Evolutionary conservation across 495 filamentous ascomycete species (phyloP).

Genomic region (Terfezia boudieri): DNA sequence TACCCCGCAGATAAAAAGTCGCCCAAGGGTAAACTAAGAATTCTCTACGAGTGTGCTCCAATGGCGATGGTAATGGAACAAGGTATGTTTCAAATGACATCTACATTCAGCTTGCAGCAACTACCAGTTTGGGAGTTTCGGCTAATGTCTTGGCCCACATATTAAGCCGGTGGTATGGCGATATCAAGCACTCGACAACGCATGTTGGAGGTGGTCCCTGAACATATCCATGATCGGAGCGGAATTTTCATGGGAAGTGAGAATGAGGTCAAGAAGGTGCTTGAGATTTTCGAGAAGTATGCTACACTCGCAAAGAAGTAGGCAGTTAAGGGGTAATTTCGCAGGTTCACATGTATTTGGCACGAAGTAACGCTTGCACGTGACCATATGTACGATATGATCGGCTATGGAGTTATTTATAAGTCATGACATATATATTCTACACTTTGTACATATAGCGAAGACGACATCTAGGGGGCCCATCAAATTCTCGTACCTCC

Average conservation of each 20-base stretch:
- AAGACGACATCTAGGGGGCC: no score
- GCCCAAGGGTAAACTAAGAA: constrained; percentile 90
- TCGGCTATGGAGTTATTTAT: no score
- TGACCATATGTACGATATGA: no score
- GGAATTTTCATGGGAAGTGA: constrained; percentile 92
- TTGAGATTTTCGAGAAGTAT: constrained; percentile 38
- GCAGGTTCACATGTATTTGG: no score
- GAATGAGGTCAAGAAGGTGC: constrained; percentile 90
- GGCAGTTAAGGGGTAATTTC: no score
- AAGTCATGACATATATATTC: no score
- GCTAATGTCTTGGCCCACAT: background rate
- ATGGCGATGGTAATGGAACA: constrained; percentile 99
- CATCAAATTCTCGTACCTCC: no score
- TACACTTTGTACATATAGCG: no score
- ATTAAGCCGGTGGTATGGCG: constrained; percentile 64
- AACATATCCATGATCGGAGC: constrained; percentile 84
- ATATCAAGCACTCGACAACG: constrained; percentile 71
- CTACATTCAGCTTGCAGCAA: no score
- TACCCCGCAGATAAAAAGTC: constrained; percentile 97
- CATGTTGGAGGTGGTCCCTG: constrained; percentile 72
- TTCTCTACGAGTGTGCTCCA: constrained; percentile 93
- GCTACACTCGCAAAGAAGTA: background rate
- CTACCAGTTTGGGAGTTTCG: background rate
- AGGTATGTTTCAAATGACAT: constrained; percentile 30
- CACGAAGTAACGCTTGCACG: no score